phyloP scores from a whole-genome alignment of 78 protist species.

The Carpediemonas membranifera region DNA sequence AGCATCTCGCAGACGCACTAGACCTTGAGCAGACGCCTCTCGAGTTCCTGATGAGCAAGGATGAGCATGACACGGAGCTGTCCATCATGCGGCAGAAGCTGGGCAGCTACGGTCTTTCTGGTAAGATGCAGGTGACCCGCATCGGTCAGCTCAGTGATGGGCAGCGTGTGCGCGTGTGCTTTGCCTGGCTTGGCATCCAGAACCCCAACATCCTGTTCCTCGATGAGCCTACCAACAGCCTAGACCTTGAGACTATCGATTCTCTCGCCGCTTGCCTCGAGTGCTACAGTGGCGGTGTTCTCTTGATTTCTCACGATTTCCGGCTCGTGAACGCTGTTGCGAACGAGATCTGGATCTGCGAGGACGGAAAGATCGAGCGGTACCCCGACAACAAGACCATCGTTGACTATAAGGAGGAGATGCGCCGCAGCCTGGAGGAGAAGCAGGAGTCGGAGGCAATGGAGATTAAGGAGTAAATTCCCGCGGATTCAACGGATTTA shows the following conservation, averaged over 20 bases:
- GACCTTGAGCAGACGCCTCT: constrained; percentile 52
- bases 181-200: constrained; percentile 4
- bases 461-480: too few species aligned
- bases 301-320: constrained; percentile 28
- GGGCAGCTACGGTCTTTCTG: constrained; percentile 17
- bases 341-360: constrained; percentile 63
- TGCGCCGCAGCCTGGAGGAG: too few species aligned
- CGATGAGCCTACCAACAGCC: constrained; percentile 75
- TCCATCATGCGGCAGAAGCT: neutral
- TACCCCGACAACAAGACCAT: constrained; percentile 59
- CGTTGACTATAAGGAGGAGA: constrained; percentile 37
- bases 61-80: too few species aligned
- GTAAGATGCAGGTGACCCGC: neutral
- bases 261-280: constrained; percentile 15
- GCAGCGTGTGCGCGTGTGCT: neutral
- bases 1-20: constrained; percentile 75
- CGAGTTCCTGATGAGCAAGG: constrained; percentile 18
- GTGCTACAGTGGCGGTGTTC: neutral
- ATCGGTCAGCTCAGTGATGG: constrained; percentile 32
- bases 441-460: too few species aligned
- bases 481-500: too few species aligned
- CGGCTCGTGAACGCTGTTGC: constrained; percentile 58
- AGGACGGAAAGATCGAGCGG: constrained; percentile 34
- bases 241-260: constrained; percentile 17
- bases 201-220: too few species aligned